phyloP scores from a whole-genome alignment of 2,329 filamentous ascomycete genomes.

The Cercospora citrullina region DNA sequence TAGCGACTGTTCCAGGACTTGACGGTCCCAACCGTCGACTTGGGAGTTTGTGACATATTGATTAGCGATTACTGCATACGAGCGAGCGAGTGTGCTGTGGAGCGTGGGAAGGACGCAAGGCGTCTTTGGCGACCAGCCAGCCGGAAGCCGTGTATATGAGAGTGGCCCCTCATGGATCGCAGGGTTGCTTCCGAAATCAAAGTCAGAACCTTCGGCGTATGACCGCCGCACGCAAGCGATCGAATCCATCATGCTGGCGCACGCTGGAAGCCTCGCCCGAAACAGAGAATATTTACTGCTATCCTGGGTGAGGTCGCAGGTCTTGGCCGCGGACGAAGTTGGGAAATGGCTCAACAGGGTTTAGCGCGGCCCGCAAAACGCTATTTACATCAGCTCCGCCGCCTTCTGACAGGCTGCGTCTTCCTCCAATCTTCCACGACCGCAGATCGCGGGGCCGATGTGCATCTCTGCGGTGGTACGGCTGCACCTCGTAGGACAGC shows the following conservation, averaged over 20 bases:
- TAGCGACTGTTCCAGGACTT: slow-evolving; percentile 38
- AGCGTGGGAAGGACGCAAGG: slow-evolving; percentile 19
- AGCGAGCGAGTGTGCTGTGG: slow-evolving; percentile 1
- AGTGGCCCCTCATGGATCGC: slow-evolving; percentile 13
- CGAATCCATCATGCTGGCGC: slow-evolving; percentile 12
- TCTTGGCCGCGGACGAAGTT: slow-evolving; percentile 3
- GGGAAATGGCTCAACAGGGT: background rate
- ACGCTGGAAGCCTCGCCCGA: slow-evolving; percentile 9
- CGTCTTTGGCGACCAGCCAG: slow-evolving; percentile 12
- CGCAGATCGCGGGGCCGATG: slow-evolving; percentile 14
- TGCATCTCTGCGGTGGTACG: slow-evolving; percentile 7
- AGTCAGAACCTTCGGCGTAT: slow-evolving; percentile 16
- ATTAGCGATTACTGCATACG: slow-evolving; percentile 12
- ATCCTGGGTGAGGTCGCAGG: slow-evolving; percentile 10
- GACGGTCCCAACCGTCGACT: slow-evolving; percentile 36
- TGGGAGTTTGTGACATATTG: slow-evolving; percentile 35
- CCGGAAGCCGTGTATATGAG: slow-evolving; percentile 27
- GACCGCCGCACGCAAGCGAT: slow-evolving; percentile 19
- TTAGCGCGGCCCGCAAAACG: slow-evolving; percentile 10
- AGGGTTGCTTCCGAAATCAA: slow-evolving; percentile 16
- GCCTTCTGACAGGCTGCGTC: slow-evolving; percentile 13
- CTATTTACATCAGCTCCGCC: slow-evolving; percentile 12
- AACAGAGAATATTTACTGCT: slow-evolving; percentile 3
- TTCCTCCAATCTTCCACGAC: slow-evolving; percentile 13
- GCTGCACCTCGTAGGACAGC: slow-evolving; percentile 6